Conservation (phyloP, 371 early-diverging fungal genomes). For the Haplosporangium sp. region DNA sequence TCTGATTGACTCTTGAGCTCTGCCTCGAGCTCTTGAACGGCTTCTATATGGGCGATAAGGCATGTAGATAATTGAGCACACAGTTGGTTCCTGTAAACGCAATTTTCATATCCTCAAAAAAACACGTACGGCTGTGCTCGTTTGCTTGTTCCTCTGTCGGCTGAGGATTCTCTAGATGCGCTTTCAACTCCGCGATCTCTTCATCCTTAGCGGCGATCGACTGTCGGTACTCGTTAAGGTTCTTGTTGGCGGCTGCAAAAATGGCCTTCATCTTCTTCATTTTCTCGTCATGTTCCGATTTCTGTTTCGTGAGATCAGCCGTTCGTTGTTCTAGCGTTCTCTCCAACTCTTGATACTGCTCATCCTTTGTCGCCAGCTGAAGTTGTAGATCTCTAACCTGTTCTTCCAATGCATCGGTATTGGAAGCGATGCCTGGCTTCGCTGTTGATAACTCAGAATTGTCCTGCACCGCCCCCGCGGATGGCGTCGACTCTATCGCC, state of each 20-base stretch:
- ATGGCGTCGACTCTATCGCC: conserved; percentile 3
- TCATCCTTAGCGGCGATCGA: conserved; percentile 64
- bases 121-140: conserved; percentile 60
- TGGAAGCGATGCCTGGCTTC: background rate
- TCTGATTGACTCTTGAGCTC: conserved; percentile 60
- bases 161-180: conserved; percentile 42
- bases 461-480: background rate
- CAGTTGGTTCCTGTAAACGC: background rate
- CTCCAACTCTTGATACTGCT: conserved; percentile 21
- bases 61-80: background rate
- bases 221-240: conserved; percentile 68
- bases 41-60: conserved; percentile 43
- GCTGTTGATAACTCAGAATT: background rate
- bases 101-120: background rate
- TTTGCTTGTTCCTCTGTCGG: conserved; percentile 47
- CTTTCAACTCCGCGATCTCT: conserved; percentile 58
- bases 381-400: conserved; percentile 15
- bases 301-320: conserved; percentile 41
- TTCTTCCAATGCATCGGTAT: conserved; percentile 4
- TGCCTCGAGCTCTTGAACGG: conserved; percentile 58
- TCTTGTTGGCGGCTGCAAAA: conserved; percentile 72
- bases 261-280: conserved; percentile 62
- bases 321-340: conserved; percentile 15
- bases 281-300: conserved; percentile 55
- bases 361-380: conserved; percentile 16